Conservation (phyloP, 2,329 filamentous ascomycete genomes). For the Aphanocladium album region DNA sequence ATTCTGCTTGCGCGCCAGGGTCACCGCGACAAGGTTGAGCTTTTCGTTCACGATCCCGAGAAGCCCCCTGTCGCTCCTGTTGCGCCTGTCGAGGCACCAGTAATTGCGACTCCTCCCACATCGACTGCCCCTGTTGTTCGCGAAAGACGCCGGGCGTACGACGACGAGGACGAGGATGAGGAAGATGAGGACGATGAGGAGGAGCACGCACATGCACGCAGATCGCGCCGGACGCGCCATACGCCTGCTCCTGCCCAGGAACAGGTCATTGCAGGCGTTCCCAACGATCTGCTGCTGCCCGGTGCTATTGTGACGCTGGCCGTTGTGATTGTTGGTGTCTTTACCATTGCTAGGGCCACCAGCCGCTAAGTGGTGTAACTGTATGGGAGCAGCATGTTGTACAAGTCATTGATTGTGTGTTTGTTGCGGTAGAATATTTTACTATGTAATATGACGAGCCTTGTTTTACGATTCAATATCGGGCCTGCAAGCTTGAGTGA, state of each 20-base stretch:
- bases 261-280: slow-evolving; percentile 83
- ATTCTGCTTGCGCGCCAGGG: slow-evolving; percentile 75
- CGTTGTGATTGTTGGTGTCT: slow-evolving; percentile 89
- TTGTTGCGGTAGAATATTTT: slow-evolving; percentile 10
- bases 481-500: too few relatives aligned
- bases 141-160: slow-evolving; percentile 42
- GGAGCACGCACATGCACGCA: slow-evolving; percentile 35
- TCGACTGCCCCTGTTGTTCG: slow-evolving; percentile 44
- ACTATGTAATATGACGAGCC: slow-evolving; percentile 15
- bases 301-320: slow-evolving; percentile 94
- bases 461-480: slow-evolving; percentile 4
- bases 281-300: slow-evolving; percentile 88
- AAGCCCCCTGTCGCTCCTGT: slow-evolving; percentile 72
- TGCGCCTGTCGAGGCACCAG: slow-evolving; percentile 40
- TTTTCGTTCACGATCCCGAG: slow-evolving; percentile 92
- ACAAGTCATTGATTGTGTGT: slow-evolving; percentile 2
- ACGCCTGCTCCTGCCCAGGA: slow-evolving; percentile 48
- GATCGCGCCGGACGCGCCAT: slow-evolving; percentile 31
- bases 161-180: slow-evolving; percentile 53
- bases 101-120: slow-evolving; percentile 41
- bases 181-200: slow-evolving; percentile 36
- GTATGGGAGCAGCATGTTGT: slow-evolving; percentile 5
- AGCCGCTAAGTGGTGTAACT: slow-evolving; percentile 30
- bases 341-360: slow-evolving; percentile 71
- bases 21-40: slow-evolving; percentile 85